Evolutionary conservation across 495 filamentous ascomycete species (phyloP).

Genomic region (Terfezia boudieri): DNA sequence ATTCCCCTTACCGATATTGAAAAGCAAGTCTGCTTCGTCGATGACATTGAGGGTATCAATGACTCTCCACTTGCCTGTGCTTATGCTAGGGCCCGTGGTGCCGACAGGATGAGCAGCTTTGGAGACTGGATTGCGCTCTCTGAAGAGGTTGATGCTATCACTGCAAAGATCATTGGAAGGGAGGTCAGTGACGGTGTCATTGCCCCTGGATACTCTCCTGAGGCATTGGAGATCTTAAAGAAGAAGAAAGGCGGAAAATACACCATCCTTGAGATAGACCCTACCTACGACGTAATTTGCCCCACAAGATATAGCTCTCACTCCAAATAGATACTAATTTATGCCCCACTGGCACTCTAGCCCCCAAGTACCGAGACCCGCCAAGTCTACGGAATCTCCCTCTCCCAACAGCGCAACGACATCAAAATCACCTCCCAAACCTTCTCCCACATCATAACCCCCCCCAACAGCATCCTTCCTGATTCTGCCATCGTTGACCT

Average conservation of each 20-base stretch:
- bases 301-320: too few species aligned
- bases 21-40: slow-evolving; percentile 93
- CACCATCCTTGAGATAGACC: slow-evolving; percentile 85
- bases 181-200: slow-evolving; percentile 96
- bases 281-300: slow-evolving; percentile 35
- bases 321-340: neutral
- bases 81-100: slow-evolving; percentile 82
- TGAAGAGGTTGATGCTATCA: slow-evolving; percentile 68
- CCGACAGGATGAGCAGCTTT: slow-evolving; percentile 93
- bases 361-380: slow-evolving; percentile 54
- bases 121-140: slow-evolving; percentile 89
- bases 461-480: slow-evolving; percentile 44
- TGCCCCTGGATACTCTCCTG: slow-evolving; percentile 62
- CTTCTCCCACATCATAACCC: slow-evolving; percentile 64
- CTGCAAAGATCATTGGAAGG: slow-evolving; percentile 87
- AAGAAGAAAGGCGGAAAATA: slow-evolving; percentile 99
- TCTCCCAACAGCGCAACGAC: slow-evolving; percentile 82
- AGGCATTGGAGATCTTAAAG: slow-evolving; percentile 71
- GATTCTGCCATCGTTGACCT: slow-evolving; percentile 71
- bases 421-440: slow-evolving; percentile 62
- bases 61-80: slow-evolving; percentile 71
- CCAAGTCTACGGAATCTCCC: slow-evolving; percentile 67
- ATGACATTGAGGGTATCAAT: slow-evolving; percentile 76
- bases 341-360: neutral
- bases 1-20: slow-evolving; percentile 64